Percentiles rank a stretch among this genome's conserved stretches.
These are phyloP conservation scores for Exophiala aquamarina DNA, from an alignment of 2,329 filamentous ascomycete species.

Conservation along the genomic window DNA sequence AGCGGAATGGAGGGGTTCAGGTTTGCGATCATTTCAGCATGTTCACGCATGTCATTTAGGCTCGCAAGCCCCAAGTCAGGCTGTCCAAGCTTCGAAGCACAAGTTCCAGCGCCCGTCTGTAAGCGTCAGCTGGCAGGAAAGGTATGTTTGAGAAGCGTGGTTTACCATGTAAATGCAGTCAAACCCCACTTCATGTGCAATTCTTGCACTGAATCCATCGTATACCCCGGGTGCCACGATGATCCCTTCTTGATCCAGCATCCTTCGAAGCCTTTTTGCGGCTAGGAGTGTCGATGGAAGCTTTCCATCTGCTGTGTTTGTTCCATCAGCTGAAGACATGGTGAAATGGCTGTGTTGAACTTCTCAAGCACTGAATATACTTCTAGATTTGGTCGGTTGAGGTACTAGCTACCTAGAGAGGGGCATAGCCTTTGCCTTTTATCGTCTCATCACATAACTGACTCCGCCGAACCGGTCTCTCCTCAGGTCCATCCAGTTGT, in stretches of 20 bases:
- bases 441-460: too few relatives aligned
- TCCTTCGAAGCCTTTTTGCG: conserved; percentile 27
- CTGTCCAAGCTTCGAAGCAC: conserved; percentile 48
- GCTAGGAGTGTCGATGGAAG: too few relatives aligned
- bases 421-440: too few relatives aligned
- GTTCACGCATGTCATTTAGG: conserved; percentile 51
- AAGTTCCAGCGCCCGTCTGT: conserved; percentile 52
- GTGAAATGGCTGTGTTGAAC: too few relatives aligned
- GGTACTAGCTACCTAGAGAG: too few relatives aligned
- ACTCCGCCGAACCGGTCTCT: too few relatives aligned
- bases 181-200: conserved; percentile 62
- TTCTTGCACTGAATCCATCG: conserved; percentile 59
- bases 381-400: too few relatives aligned
- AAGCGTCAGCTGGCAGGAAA: too few relatives aligned
- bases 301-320: too few relatives aligned
- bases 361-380: too few relatives aligned
- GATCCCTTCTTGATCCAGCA: conserved; percentile 32
- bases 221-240: conserved; percentile 62
- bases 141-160: conserved; percentile 33
- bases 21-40: conserved; percentile 54
- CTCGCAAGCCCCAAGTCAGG: conserved; percentile 52
- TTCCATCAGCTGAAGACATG: too few relatives aligned
- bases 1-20: conserved; percentile 49
- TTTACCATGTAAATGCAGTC: conserved; percentile 69
- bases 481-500: too few relatives aligned